Conservation (phyloP, 345 rosid genomes). For the Eucalyptus leucophloia region DNA sequence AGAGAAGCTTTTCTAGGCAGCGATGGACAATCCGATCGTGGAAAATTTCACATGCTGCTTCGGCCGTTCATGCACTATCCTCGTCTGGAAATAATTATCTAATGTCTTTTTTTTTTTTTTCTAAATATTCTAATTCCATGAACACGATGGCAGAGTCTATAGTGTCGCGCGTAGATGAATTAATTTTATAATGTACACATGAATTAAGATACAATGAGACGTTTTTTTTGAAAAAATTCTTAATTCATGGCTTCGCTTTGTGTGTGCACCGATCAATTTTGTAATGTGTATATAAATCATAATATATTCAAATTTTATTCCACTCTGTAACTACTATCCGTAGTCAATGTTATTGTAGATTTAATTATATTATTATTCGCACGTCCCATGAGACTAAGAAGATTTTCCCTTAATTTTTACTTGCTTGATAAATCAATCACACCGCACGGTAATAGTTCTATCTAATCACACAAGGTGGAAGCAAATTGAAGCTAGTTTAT, state of each 20-base stretch:
- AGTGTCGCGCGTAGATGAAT: not conserved
- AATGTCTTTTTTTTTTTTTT: not conserved
- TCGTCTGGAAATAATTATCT: too few species aligned
- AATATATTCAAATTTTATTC: not conserved
- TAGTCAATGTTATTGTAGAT: too few species aligned
- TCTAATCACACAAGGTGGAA: too few species aligned
- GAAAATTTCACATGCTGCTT: too few species aligned
- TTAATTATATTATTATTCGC: too few species aligned
- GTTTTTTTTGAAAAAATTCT: not conserved
- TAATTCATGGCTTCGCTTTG: rapidly evolving
- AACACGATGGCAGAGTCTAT: not conserved
- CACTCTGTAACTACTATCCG: not conserved
- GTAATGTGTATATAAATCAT: not conserved
- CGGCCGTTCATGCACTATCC: too few species aligned
- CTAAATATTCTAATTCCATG: not conserved
- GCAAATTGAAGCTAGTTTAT: too few species aligned
- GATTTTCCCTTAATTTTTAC: too few species aligned
- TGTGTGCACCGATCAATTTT: not conserved
- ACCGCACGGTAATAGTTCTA: too few species aligned
- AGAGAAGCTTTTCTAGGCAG: too few species aligned
- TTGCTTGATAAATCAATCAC: too few species aligned
- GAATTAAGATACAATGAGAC: not conserved
- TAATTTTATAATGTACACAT: not conserved
- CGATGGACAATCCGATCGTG: too few species aligned
- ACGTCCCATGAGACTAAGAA: not conserved